Conservation (phyloP, 73 alveolate species). For the Vitrella brassicaformis region DNA sequence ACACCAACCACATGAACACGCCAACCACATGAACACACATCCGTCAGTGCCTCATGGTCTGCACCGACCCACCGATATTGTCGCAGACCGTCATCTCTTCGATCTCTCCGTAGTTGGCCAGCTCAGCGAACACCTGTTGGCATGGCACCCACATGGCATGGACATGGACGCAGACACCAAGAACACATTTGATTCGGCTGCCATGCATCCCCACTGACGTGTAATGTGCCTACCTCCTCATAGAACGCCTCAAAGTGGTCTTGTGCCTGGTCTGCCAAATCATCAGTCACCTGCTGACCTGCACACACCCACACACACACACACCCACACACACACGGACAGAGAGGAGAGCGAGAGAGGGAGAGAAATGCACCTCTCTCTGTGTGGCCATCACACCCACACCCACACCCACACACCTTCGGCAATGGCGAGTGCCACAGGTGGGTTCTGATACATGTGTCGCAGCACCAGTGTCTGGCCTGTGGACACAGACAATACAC, state of each 20-base stretch:
- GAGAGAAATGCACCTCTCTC: no score
- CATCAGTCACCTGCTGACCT: conserved; percentile 63
- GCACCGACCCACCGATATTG: no score
- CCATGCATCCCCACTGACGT: no score
- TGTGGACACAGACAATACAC: not conserved
- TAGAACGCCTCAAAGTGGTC: conserved; percentile 89
- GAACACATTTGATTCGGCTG: no score
- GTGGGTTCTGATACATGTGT: conserved; percentile 86
- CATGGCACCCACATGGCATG: no score
- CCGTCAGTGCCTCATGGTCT: no score
- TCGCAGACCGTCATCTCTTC: conserved; percentile 89
- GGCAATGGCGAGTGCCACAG: conserved; percentile 60
- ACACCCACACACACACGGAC: not conserved
- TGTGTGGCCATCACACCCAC: no score
- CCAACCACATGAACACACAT: no score
- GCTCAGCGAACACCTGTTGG: conserved; percentile 46
- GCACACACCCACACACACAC: conserved; percentile 31
- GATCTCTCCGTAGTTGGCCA: conserved; percentile 89
- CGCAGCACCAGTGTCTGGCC: conserved; percentile 79
- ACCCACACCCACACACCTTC: conserved; percentile 58
- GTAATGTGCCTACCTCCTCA: no score
- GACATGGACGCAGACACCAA: no score
- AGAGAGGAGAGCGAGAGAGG: not conserved
- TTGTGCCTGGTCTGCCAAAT: conserved; percentile 72
- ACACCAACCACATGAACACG: no score